phyloP scores from a whole-genome alignment of 352 stramenopile species.

The Thalassiosira hispida region DNA sequence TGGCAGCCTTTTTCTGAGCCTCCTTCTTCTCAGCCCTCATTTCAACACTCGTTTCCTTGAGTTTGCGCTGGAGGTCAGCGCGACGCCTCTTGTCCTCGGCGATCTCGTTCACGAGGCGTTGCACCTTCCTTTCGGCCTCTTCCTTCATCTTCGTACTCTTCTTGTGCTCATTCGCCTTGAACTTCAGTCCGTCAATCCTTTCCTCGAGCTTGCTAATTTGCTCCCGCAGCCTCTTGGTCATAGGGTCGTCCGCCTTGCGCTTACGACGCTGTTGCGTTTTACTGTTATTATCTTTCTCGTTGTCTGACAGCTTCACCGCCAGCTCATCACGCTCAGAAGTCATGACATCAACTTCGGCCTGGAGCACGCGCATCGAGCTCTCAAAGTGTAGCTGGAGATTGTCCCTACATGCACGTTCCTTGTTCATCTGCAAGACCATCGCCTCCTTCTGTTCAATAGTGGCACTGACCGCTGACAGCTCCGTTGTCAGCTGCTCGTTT shows the following conservation, averaged over 20 bases:
- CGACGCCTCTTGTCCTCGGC: slow-evolving; percentile 60
- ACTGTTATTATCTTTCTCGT: slow-evolving; percentile 25
- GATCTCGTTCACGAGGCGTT: slow-evolving; percentile 57
- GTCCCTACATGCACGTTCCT: slow-evolving; percentile 60
- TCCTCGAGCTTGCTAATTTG: slow-evolving; percentile 53
- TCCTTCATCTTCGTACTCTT: slow-evolving; percentile 62
- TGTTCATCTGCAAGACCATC: slow-evolving; percentile 58
- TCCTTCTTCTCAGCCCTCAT: slow-evolving; percentile 65
- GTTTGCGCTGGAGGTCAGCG: slow-evolving; percentile 60
- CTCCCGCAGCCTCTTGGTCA: slow-evolving; percentile 48
- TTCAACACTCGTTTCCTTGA: slow-evolving; percentile 63
- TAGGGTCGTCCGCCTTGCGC: slow-evolving; percentile 36
- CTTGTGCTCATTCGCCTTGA: slow-evolving; percentile 60
- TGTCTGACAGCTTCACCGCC: slow-evolving; percentile 40
- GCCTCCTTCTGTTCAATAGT: slow-evolving; percentile 71
- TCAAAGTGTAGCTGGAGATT: slow-evolving; percentile 63
- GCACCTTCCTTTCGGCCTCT: slow-evolving; percentile 65
- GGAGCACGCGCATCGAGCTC: slow-evolving; percentile 52
- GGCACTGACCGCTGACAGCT: slow-evolving; percentile 60
- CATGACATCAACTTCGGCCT: slow-evolving; percentile 62
- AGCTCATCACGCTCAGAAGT: slow-evolving; percentile 52
- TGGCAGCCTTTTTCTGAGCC: slow-evolving; percentile 57
- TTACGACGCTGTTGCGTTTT: slow-evolving; percentile 26
- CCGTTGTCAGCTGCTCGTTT: slow-evolving; percentile 62
- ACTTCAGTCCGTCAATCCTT: slow-evolving; percentile 60